phyloP scores from a whole-genome alignment of 768 basidiomycete genomes.

The Kockovaella imperatae region DNA sequence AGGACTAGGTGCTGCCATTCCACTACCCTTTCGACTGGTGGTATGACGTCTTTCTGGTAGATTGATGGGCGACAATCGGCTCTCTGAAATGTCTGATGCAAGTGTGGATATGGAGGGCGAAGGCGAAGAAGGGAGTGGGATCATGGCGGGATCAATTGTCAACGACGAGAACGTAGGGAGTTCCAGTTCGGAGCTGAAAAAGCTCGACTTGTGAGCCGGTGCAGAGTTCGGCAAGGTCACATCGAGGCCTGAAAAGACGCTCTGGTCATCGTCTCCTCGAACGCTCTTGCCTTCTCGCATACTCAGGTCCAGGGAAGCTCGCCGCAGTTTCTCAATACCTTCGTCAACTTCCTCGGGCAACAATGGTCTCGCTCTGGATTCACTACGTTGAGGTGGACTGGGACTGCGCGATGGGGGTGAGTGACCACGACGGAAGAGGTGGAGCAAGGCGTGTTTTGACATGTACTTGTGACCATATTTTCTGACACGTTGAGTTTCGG shows the following conservation, averaged over 20 bases:
- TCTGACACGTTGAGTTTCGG: background rate
- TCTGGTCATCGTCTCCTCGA: slow-evolving; percentile 4
- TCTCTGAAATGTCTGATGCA: too few species aligned
- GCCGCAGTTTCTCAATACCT: slow-evolving; percentile 28
- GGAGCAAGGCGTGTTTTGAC: slow-evolving; percentile 20
- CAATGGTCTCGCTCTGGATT: slow-evolving; percentile 13
- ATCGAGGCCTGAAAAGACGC: too few species aligned
- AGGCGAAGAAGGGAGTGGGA: background rate
- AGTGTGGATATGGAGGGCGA: slow-evolving; percentile 5
- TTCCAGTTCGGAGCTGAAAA: slow-evolving; percentile 24
- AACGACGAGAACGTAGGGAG: too few species aligned
- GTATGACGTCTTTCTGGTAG: slow-evolving; percentile 2
- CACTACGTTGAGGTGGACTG: slow-evolving; percentile 21
- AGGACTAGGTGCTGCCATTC: slow-evolving; percentile 38
- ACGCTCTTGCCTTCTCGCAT: slow-evolving; percentile 6
- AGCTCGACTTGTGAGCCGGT: slow-evolving; percentile 28
- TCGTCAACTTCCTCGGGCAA: slow-evolving; percentile 32
- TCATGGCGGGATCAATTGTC: background rate
- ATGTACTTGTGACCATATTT: slow-evolving; percentile 11
- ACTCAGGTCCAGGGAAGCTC: slow-evolving; percentile 31
- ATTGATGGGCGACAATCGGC: background rate
- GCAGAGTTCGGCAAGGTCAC: slow-evolving; percentile 27
- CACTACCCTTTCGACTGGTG: slow-evolving; percentile 29
- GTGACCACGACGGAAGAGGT: slow-evolving; percentile 27
- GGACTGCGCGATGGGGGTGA: slow-evolving; percentile 37